These are phyloP conservation scores for Arthrinium phaeospermum DNA, from an alignment of 2,329 filamentous ascomycete species.

Conservation along the genomic window DNA sequence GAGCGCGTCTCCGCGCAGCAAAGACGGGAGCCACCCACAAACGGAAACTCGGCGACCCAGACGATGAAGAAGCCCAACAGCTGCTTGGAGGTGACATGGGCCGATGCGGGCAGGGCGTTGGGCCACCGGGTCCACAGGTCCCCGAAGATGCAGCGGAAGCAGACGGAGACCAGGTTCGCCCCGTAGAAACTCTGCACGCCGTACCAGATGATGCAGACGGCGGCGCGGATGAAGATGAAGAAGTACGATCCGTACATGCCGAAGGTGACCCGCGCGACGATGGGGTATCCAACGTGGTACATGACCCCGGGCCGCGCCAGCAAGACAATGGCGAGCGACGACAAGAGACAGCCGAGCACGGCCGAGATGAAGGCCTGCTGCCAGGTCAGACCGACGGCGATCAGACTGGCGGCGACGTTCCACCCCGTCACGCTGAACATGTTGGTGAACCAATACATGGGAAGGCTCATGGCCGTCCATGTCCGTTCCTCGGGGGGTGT, in stretches of 20 bases:
- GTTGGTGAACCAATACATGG: slow-evolving; percentile 38
- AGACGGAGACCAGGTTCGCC: slow-evolving; percentile 31
- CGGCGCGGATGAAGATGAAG: slow-evolving; percentile 43
- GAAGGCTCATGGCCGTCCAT: slow-evolving; percentile 38
- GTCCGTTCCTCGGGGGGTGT: slow-evolving; percentile 35
- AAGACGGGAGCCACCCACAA: slow-evolving; percentile 32
- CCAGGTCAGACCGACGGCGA: slow-evolving; percentile 38
- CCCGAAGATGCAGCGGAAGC: slow-evolving; percentile 42
- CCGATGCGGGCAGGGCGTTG: slow-evolving; percentile 39
- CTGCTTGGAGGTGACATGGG: slow-evolving; percentile 40
- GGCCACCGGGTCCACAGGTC: slow-evolving; percentile 38
- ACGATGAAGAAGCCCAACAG: slow-evolving; percentile 46
- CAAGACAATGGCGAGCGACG: slow-evolving; percentile 31
- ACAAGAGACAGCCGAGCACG: slow-evolving; percentile 33
- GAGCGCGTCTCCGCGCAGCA: not conserved
- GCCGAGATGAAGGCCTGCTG: slow-evolving; percentile 36
- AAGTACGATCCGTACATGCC: slow-evolving; percentile 51
- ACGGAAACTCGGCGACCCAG: slow-evolving; percentile 46
- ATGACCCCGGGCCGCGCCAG: slow-evolving; percentile 36
- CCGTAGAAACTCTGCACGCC: slow-evolving; percentile 34
- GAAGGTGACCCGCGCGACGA: slow-evolving; percentile 45
- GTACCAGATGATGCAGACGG: slow-evolving; percentile 38
- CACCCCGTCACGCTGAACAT: slow-evolving; percentile 37
- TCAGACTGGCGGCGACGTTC: slow-evolving; percentile 37
- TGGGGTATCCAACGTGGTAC: slow-evolving; percentile 40